These are phyloP conservation scores for Erythrobasidium hasegawianum DNA, from an alignment of 1,284 basidiomycete species.

Conservation along the genomic window DNA sequence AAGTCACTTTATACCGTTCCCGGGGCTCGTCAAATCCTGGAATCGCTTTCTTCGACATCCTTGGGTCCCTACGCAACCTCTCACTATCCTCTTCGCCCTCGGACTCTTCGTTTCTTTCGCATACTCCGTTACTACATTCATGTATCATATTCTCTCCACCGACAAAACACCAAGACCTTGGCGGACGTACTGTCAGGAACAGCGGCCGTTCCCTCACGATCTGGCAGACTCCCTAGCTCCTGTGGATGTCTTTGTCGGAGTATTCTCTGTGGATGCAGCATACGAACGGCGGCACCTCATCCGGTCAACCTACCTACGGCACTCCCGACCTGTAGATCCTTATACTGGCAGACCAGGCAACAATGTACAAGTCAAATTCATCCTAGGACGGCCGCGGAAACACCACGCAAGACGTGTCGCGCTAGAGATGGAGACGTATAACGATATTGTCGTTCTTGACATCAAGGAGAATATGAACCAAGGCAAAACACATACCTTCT, in stretches of 20 bases:
- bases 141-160: slow-evolving; percentile 89
- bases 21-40: slow-evolving; percentile 23
- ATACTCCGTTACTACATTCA: slow-evolving; percentile 56
- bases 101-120: slow-evolving; percentile 58
- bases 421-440: slow-evolving; percentile 88
- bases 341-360: slow-evolving; percentile 53
- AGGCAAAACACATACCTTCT: slow-evolving; percentile 79
- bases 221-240: slow-evolving; percentile 68
- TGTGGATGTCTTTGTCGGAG: slow-evolving; percentile 81
- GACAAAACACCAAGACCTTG: slow-evolving; percentile 93
- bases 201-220: slow-evolving; percentile 51
- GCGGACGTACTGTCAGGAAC: slow-evolving; percentile 72
- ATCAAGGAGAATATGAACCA: slow-evolving; percentile 86
- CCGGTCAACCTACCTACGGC: slow-evolving; percentile 81
- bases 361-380: slow-evolving; percentile 82
- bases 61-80: slow-evolving; percentile 71
- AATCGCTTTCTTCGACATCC: slow-evolving; percentile 62
- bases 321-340: slow-evolving; percentile 52
- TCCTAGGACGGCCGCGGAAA: slow-evolving; percentile 78
- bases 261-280: slow-evolving; percentile 83
- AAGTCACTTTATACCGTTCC: slow-evolving; percentile 20
- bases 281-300: slow-evolving; percentile 84
- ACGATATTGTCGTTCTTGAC: slow-evolving; percentile 81
- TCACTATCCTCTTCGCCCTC: slow-evolving; percentile 72
- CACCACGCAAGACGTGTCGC: slow-evolving; percentile 74